Base-by-base conservation (phyloP, 2,329 filamentous ascomycete species). In the Madurella fahalii region DNA sequence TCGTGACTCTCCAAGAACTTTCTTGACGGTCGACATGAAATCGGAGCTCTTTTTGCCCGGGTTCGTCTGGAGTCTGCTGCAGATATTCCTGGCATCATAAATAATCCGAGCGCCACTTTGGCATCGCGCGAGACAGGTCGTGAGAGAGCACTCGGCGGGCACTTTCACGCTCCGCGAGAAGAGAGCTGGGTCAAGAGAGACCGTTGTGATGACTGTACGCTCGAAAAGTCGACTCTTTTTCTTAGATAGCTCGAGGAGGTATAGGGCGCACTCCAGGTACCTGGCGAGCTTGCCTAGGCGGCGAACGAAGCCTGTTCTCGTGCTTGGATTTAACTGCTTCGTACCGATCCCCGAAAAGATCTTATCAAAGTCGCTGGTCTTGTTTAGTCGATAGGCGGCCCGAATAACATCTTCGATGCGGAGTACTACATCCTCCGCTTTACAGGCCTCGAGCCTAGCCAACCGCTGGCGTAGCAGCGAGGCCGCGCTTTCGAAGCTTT, bases 201-300 rank as follows among this genome's bases (percentile, higher is more conserved):
- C 63, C 4, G 62, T 17, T 2, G 67, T 54, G 8, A 71, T 61
- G 12, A 56, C 60, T 46, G 71, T 66, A 1, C 58, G 54, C 17
- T 67, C 63, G 43, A 68, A 62, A 4, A 72, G 20, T 0, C 63
- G 59, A 9, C 59, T 63, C 9, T 65, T 66, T 48, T 64, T 66
- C 49, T 64, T 69, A 0, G 72, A 71, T 2, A 57, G 61, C 1
- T 65, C 63, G 52, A 65, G 65, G 3, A 77, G 60, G 17, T 67
- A 64, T 9, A 59, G 54, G n/a, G 71, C 66, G 41, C 65, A 64
- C 40, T 72, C 66, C 15, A 61, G 58, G 42, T 75, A 77, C 47
- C 69, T 64, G 15, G 70, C 65, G 1, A 75, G 65, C 53, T 73
- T 74, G 1, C 16, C 47, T 1, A 75, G 47, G 7, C 61, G 61